Base-by-base conservation (phyloP, 2,329 filamentous ascomycete species). In the Pyricularia pennisetigena region DNA sequence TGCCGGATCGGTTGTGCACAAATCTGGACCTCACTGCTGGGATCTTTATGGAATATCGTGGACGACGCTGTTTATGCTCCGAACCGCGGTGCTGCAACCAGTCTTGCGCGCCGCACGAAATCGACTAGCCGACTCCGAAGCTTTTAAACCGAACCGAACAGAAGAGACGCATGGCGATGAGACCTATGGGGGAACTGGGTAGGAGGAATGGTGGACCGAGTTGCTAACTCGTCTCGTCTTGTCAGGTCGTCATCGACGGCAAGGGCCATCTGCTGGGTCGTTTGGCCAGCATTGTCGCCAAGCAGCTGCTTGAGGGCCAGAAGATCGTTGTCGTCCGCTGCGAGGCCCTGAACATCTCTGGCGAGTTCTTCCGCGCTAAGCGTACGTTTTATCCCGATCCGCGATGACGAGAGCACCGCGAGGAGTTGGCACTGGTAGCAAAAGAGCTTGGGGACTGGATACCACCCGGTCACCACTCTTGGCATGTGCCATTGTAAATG, bases 301-400 rank as follows among this genome's bases (percentile, higher is more conserved):
- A 98, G 91, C 94, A 98, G 88, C 90, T 98, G 80, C 92, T 98
- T 78, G 96, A 90, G 84, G 94, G 94, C 82, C 94, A 98, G 88
- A 98, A 98, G 91, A 96, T 99, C 82, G 94, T 98, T 79, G 87
- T 99, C 77, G 95, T 99, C 82, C 93, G 95, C 88, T 96, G 92
- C 85, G 95, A 99, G 87, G 93, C 93, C 78, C 90, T 99, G 83
- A 99, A 99, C 90, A 99, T 99, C 89, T 99, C 95, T 76, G 95
- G 95, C 86, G 95, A 98, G 88, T 99, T 99, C 92, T 99, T 99
- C 92, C 93, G 95, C 83, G 90, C 94, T 77, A 99, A 99, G 91
- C 91, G 95, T 99, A 97, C 84, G 94, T 97, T 71, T 72, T 70
- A 68, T 64, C 68, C 71, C 29, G 66, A 30, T 62, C 29, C 30